Base-by-base conservation (phyloP, 805 yeast genomes). In the Myxozyma udenii region DNA sequence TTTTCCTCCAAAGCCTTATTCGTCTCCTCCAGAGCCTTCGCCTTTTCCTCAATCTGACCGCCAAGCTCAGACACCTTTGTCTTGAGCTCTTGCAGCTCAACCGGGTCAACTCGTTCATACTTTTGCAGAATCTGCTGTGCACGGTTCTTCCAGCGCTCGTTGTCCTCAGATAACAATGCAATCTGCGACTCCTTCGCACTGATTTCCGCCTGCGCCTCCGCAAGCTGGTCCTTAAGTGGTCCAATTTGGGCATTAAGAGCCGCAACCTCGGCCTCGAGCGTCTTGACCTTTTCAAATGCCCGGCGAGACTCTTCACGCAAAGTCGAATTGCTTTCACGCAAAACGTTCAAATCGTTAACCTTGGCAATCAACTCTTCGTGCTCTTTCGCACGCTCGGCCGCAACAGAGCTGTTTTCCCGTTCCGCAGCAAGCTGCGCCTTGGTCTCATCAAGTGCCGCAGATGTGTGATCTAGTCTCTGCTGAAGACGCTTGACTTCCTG, bases 271-370 rank as follows among this genome's bases (percentile, higher is more conserved):
- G 54, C 43, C 61, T 79, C 79, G 36, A 83, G 70, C 4, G 65
- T 66, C 37, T 62, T 59, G 12, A 72, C 68, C 46, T 64, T 68
- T 14, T 62, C 58, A 21, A 64, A 51, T 38, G 67, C 66, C 3
- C 62, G 53, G 22, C 66, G 64, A 48, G 74, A 68, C 47, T 83
- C 87, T 48, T 72, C 71, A 45, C 90, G 74, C 57, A 85, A 71
- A 1, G 86, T 78, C 6, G 74, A 69, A 61, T 85, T 85, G 60
- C 87, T 83, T 65, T 85, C 91, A 46, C 85, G 73, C 48, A 85
- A 66, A 23, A 84, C 70, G 59, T 78, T 80, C 65, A 85, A 66
- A 57, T 84, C 84, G 50, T 81, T 77, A 46, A 83, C 69, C 61
- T 81, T 83, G 44, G 74, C 74, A 50, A 75, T 52, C 19, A 84